These are phyloP conservation scores for Didymella pomorum DNA, from an alignment of 2,329 filamentous ascomycete genomes.

Conservation along the genomic window DNA sequence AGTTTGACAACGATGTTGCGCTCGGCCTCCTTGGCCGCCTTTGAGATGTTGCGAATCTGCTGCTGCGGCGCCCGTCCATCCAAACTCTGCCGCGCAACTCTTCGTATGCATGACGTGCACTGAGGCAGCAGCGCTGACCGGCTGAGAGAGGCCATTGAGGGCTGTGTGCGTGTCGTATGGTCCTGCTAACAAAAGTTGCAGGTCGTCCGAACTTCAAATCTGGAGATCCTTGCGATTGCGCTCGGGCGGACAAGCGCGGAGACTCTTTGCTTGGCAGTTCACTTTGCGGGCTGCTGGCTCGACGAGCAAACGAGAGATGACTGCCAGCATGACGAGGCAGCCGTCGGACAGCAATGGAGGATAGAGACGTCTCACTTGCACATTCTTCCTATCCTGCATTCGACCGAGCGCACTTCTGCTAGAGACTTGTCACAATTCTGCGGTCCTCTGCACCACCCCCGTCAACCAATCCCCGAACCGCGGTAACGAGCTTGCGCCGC, in stretches of 20 bases:
- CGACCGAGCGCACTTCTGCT: constrained; percentile 13
- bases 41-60: constrained; percentile 57
- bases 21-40: constrained; percentile 53
- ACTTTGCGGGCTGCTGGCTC: constrained; percentile 30
- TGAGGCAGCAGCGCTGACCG: constrained; percentile 47
- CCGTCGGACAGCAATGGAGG: constrained; percentile 35
- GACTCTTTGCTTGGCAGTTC: constrained; percentile 29
- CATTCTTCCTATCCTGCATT: constrained; percentile 20
- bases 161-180: constrained; percentile 24
- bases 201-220: constrained; percentile 27
- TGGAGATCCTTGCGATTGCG: constrained; percentile 38
- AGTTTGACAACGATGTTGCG: constrained; percentile 60
- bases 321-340: constrained; percentile 31
- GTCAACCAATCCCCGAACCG: constrained; percentile 34
- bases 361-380: constrained; percentile 33
- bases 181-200: constrained; percentile 25
- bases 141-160: constrained; percentile 45
- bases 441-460: constrained; percentile 27
- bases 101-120: constrained; percentile 50
- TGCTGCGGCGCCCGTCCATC: constrained; percentile 41
- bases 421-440: constrained; percentile 4
- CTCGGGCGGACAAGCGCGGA: constrained; percentile 25
- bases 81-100: constrained; percentile 42
- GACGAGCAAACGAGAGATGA: constrained; percentile 40
- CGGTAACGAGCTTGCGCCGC: constrained; percentile 33